Base-by-base conservation (phyloP, 2,329 filamentous ascomycete genomes). In the Teratosphaeria gauchensis region DNA sequence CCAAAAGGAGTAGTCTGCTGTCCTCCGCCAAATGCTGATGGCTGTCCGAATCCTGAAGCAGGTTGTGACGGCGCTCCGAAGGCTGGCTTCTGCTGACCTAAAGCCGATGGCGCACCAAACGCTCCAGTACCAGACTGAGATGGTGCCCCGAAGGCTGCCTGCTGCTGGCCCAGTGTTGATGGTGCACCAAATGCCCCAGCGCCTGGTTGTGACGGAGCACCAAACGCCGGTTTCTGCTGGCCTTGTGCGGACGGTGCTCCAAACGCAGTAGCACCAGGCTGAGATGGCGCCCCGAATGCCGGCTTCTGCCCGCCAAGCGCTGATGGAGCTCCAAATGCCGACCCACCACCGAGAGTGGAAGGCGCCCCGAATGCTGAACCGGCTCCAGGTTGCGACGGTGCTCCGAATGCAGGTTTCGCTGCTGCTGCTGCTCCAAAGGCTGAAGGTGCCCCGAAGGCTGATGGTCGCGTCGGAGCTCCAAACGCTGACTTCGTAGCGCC, bases 221-320 rank as follows among this genome's bases (percentile, higher is more conserved):
- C 72, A 56, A 75, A 73, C n/a, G 68, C 46, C 51, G 73, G 70
- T 16, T 48, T 48, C 42, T 48, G 42, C 42, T 48, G 35, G 28
- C 32, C 59, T 16, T 59, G 35, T 2, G 48, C 51, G 12, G 64
- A 64, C 11, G 63, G 55, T 11, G 59, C 58, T 7, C 73, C 73
- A 57, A 76, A 74, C 14, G 69, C 46, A 32, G 42, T 48, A 7
- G 42, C 19, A n/a, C 51, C 56, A 9, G 30, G 12, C 30, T 28
- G 28, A n/a, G 35, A 53, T 48, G 61, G 53, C 24, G 24, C 12
- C 2, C 59, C 57, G 16, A 61, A 56, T 21, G 35, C 59, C 35
- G 56, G 53, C 19, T 59, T 56, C 33, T 57, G 62, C 31, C n/a
- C n/a, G 3, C 56, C 56, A 2, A 52, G 14, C 28, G 33, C n/a